These are phyloP conservation scores for Metschnikowia koreensis DNA, from an alignment of 805 yeast genomes.

Conservation along the genomic window DNA sequence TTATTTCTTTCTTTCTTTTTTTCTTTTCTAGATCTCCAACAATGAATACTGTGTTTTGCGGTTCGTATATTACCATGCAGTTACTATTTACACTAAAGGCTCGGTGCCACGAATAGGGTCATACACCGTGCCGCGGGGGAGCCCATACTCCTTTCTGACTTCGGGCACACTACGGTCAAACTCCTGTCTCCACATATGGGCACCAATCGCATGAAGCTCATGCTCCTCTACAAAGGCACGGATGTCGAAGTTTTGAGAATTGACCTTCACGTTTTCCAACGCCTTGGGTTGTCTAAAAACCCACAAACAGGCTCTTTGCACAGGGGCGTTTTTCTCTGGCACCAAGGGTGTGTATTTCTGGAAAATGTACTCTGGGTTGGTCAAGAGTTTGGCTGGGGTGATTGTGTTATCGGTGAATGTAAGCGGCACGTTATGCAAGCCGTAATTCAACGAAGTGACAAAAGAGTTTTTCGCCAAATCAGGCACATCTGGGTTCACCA, in stretches of 20 bases:
- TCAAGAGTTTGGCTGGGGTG: conserved; percentile 40
- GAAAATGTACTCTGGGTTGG: conserved; percentile 35
- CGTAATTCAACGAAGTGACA: conserved; percentile 74
- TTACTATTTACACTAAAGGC: conserved; percentile 26
- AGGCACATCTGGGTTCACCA: conserved; percentile 92
- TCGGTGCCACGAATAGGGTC: conserved; percentile 50
- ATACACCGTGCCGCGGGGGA: conserved; percentile 74
- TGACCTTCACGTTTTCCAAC: conserved; percentile 19
- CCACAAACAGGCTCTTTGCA: conserved; percentile 86
- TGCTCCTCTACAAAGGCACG: conserved; percentile 60
- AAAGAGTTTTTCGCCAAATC: conserved; percentile 66
- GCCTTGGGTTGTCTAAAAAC: conserved; percentile 66
- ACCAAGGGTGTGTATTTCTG: conserved; percentile 73
- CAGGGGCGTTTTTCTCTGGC: conserved; percentile 85
- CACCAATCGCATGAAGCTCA: conserved; percentile 77
- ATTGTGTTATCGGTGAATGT: conserved; percentile 57
- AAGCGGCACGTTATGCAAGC: conserved; percentile 64
- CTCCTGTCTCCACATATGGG: conserved; percentile 83
- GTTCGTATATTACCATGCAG: neutral
- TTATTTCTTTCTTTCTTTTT: no score
- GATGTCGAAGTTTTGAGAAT: conserved; percentile 62
- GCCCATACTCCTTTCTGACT: conserved; percentile 70
- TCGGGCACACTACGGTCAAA: conserved; percentile 73
- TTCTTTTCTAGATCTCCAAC: no score
- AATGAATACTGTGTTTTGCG: neutral